Evolutionary conservation across 495 filamentous ascomycete genomes (phyloP), one percentile per base, ranked within the genome.

Genomic region (Haplographium delicatum): DNA sequence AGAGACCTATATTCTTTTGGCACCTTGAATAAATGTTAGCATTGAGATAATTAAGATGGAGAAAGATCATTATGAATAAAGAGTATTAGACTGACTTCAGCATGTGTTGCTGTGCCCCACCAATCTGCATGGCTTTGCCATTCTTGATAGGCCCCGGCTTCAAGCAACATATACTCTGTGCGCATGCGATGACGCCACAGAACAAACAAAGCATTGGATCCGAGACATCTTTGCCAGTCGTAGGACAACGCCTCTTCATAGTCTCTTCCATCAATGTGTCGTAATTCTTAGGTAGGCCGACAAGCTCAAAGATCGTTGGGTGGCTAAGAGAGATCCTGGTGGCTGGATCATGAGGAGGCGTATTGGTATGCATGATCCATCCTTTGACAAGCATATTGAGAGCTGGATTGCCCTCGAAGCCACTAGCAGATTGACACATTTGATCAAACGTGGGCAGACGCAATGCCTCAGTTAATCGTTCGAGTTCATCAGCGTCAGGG

Each of bases 111-210:
- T 89, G 88, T 54, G 86, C 91, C 13, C 93, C 94, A 42, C 94
- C 93, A 51, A 84, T 72, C 51, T 79, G 44, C 27, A 43, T 26
- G 7, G 38, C 24, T 30, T 46, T 41, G 16, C 55, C 43, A 26
- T 31, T 41, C 27, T 45, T 34, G 39, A 59, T 60, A 4, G 47
- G 45, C 42, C 80, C 76, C 52, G 80, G 72, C 53, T 80, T 82
- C 62, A 82, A 78, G 64, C 93, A 99, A 68, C 93, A 99, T 23
- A 89, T 82, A 22, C 85, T 87, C 68, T 99, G 93, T 15, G 86
- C 86, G 70, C 93, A 99, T 65, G 96, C 91, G 26, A 99, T 85
- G 7, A 91, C 91, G 5, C 91, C 93, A 59, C 93, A 99, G 71
- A 96, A 93, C 11, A 99, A 76, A 61, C 93, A 99, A 35, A 99